Base-by-base conservation (phyloP, 2,329 filamentous ascomycete species). In the Amauroascus verrucosus region DNA sequence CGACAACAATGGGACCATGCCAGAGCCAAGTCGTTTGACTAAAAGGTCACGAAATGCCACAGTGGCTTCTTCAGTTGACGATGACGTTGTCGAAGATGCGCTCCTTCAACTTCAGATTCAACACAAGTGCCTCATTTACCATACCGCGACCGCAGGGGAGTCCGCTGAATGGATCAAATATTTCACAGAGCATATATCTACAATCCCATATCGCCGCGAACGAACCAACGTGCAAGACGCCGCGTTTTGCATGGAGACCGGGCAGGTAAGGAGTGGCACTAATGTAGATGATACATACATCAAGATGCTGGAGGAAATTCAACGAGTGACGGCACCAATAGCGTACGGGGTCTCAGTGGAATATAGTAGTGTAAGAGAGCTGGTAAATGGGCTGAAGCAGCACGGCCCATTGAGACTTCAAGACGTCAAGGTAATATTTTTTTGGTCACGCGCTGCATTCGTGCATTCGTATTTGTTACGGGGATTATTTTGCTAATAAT, bases 141-240 rank as follows among this genome's bases (percentile, higher is more conserved):
- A 91, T 64, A 86, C 84, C 1, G 68, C 67, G 13, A 68, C 72
- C 1, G 62, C 77, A 0, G 63, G 78, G 0, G 84, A 88, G 61
- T 86, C 84, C 1, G 84, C 85, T 1, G 78, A 84, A 60, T 88
- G 85, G 83, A 81, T 90, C 28, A 72, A 77, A 28, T 74, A 78
- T 32, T 88, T 90, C 61, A 91, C 87, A 0, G 84, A 89, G 62
- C 84, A 91, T 64, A 82, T 91, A 47, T 85, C 84, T 6, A 86
- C 83, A 1, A 81, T 85, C 20, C 86, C 85, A 0, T 90, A 90
- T 66, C 80, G 80, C 13, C 65, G 62, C 6, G 69, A 75, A 52
- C 65, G 69, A 30, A 70, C 72, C 51, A 74, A 77, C 1, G 63
- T 72, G 1, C 81, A 73, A 14, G 67, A 72, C 59, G 66, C 71